Conservation (phyloP, 2,329 filamentous ascomycete genomes). For the Ampelomyces quisqualis region DNA sequence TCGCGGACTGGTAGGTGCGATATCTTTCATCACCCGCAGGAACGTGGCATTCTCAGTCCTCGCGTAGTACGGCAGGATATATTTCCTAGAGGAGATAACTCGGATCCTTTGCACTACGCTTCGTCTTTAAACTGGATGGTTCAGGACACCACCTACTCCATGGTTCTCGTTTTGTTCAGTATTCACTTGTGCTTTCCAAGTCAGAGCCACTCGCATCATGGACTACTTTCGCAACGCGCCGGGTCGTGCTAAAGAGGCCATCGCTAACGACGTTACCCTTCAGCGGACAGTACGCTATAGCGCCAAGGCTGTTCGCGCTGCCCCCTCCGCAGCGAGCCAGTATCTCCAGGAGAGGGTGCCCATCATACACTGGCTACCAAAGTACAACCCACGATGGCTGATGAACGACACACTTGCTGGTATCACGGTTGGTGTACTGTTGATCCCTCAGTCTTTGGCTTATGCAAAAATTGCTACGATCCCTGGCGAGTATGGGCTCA, state of each 20-base stretch:
- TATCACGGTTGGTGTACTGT: slow-evolving; percentile 70
- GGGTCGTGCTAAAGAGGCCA: slow-evolving; percentile 16
- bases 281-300: slow-evolving; percentile 32
- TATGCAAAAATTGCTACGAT: slow-evolving; percentile 92
- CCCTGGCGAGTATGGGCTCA: slow-evolving; percentile 81
- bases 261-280: slow-evolving; percentile 32
- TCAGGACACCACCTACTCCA: neutral
- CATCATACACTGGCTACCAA: slow-evolving; percentile 63
- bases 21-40: slow-evolving; percentile 1
- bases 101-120: neutral
- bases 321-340: slow-evolving; percentile 56
- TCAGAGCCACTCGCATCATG: slow-evolving; percentile 17
- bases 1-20: slow-evolving; percentile 16
- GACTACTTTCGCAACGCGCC: slow-evolving; percentile 21
- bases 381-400: slow-evolving; percentile 62
- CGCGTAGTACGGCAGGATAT: neutral
- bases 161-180: neutral
- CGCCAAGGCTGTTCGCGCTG: slow-evolving; percentile 36
- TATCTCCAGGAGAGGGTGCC: slow-evolving; percentile 64
- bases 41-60: slow-evolving; percentile 1
- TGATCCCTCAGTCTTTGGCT: slow-evolving; percentile 93
- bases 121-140: slow-evolving; percentile 3
- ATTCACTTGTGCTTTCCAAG: slow-evolving; percentile 2
- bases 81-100: slow-evolving; percentile 3
- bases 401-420: slow-evolving; percentile 63